Conservation (phyloP, 192 early-diverging fungal genomes). For the Chytriomyces sp. region DNA sequence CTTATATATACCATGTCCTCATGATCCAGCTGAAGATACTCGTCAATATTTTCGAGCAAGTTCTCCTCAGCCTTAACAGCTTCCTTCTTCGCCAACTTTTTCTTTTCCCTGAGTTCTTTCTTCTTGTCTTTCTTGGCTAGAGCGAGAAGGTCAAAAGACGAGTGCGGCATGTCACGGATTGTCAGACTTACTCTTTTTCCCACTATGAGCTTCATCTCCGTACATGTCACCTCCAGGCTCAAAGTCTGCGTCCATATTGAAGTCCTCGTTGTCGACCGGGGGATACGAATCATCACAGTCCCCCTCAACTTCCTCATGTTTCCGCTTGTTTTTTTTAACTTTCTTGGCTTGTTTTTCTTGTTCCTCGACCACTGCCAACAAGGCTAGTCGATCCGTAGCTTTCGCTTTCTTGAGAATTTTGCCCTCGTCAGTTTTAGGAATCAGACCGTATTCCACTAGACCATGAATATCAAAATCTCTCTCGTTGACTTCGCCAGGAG, state of each 20-base stretch:
- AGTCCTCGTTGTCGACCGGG: slow-evolving; percentile 63
- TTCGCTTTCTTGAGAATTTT: slow-evolving; percentile 17
- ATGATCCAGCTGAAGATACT: slow-evolving; percentile 89
- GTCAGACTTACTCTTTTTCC: slow-evolving; percentile 27
- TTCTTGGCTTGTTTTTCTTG: slow-evolving; percentile 24
- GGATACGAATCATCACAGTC: slow-evolving; percentile 24
- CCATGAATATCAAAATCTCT: slow-evolving; percentile 25
- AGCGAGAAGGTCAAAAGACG: neutral
- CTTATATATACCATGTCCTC: slow-evolving; percentile 75
- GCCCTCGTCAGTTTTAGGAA: slow-evolving; percentile 24
- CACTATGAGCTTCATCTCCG: slow-evolving; percentile 32
- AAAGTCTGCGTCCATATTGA: slow-evolving; percentile 93
- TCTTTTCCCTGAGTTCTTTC: slow-evolving; percentile 39
- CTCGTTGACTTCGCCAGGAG: slow-evolving; percentile 23
- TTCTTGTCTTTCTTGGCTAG: slow-evolving; percentile 30
- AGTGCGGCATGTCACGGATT: neutral
- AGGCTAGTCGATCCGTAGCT: slow-evolving; percentile 16
- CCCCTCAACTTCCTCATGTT: slow-evolving; percentile 34
- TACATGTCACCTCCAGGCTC: slow-evolving; percentile 70
- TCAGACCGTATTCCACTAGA: slow-evolving; percentile 8
- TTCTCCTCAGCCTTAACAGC: slow-evolving; percentile 35
- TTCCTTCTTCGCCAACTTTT: slow-evolving; percentile 48
- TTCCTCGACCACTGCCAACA: slow-evolving; percentile 28
- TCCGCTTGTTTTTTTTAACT: slow-evolving; percentile 35
- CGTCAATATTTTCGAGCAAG: slow-evolving; percentile 77